Evolutionary conservation across 345 rosid species (phyloP).

Genomic region (Corchorus olitorius): DNA sequence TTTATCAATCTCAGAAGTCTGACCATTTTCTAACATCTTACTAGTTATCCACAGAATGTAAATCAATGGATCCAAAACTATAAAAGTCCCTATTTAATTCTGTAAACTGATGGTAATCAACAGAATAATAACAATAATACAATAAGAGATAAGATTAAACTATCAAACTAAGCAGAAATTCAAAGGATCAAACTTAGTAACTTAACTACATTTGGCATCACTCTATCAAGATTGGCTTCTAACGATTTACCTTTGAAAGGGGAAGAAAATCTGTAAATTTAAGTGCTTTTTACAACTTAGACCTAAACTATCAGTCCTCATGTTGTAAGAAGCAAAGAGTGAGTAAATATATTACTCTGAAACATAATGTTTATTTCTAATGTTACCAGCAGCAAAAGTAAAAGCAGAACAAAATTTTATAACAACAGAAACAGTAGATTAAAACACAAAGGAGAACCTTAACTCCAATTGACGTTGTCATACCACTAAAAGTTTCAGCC

Average conservation of each 20-base stretch:
- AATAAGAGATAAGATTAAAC: neutral
- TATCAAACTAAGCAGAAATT: neutral
- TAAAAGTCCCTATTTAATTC: neutral
- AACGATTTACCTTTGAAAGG: neutral
- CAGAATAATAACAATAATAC: neutral
- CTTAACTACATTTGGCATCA: neutral
- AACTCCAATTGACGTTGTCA: neutral
- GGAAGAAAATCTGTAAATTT: neutral
- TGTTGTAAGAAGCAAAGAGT: neutral
- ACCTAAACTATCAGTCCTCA: neutral
- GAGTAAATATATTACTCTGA: neutral
- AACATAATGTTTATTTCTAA: neutral
- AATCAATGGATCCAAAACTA: neutral
- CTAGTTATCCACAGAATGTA: neutral
- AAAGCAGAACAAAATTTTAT: neutral
- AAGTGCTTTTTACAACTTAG: neutral
- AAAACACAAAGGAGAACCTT: neutral
- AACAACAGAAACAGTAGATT: slow-evolving; percentile 1
- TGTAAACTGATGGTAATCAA: neutral
- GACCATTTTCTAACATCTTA: slow-evolving; percentile 5
- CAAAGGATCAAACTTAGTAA: neutral
- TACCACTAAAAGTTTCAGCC: slow-evolving; percentile 1
- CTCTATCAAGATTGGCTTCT: neutral
- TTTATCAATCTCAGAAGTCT: neutral
- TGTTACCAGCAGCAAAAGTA: neutral